Base-by-base conservation (phyloP, 768 basidiomycete species). In the Boletus subcaerulescens region DNA sequence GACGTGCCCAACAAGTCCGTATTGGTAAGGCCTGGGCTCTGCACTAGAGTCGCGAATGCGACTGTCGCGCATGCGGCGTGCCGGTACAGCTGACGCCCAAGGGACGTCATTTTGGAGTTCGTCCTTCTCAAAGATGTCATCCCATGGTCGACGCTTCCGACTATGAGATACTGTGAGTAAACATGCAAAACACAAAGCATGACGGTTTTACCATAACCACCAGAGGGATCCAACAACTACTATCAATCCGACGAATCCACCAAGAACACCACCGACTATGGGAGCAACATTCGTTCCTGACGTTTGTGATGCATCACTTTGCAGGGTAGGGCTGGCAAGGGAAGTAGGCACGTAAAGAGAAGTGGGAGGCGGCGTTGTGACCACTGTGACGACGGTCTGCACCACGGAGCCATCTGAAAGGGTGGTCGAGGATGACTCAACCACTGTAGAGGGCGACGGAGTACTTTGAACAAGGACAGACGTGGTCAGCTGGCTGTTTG, bases 1-100 rank as follows among this genome's bases (percentile, higher is more conserved):
- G 35, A 71, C 63, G 22, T 76, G 77, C 3, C 84, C 85, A 24
- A 87, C 79, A 40, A 81, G 73, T 17, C 84, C 84, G 58, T 87
- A 87, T 60, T 82, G 76, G 62, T 87, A 87, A 22, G 84, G 83
- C 63, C 72, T 78, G 5, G 81, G 82, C 45, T 77, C 76, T 29
- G 71, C 67, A 39, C 45, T 56, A 50, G 66, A 57, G 42, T 72
- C 65, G 26, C 72, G 59, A 15, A 50, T 73, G 62, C 43, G 71
- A 62, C 53, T 61, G 59, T 57, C 60, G 45, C 64, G 66, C 10
- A 55, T 55, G 42, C 55, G 59, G 17, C 60, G 65, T 24, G 58
- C 51, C 29, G 65, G 45, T 13, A 55, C 58, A 5, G 60, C 53
- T 15, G 64, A n/a, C 14, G 63, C 57, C 48, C 57, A 60, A 22